Base-by-base conservation (phyloP, 768 basidiomycete genomes). In the Leccinum truebloodii region DNA sequence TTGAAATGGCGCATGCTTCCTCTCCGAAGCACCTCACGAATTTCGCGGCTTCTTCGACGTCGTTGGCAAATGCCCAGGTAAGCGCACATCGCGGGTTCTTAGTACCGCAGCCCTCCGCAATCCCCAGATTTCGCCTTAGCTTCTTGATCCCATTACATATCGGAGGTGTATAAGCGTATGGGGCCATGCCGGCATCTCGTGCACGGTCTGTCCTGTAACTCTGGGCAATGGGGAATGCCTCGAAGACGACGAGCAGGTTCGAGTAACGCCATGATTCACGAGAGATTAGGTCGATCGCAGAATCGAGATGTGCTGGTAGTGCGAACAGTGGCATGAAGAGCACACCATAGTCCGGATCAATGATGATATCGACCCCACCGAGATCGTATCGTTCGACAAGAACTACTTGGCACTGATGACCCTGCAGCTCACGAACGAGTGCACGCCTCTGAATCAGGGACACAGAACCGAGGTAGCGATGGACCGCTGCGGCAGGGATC, bases 381-480 rank as follows among this genome's bases (percentile, higher is more conserved):
- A 92, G 79, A 54, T 74, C 71, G 13, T 83, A 81, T 35, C 91
- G 83, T 68, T 93, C 92, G 3, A 86, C 79, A 13, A 92, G 79
- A 30, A 83, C 79, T 24, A 91, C 75, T 12, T 73, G 72, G 62
- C 80, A 84, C 13, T 74, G 66, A 14, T 65, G 68, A 12, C 79
- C 77, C 18, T 76, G 74, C 26, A 93, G 78, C 12, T 77, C 72
- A 4, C 79, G 80, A 44, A 87, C 79, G 3, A 93, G 75, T 20
- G 77, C 79, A 54, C 83, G 86, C 63, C 86, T 87, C 70, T 92
- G 91, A 7, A 92, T 77, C 20, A 91, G 63, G 30, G 84, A 78
- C 61, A 92, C 69, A 30, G 89, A 92, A 16, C 83, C 84, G 73
- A 93, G 77, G 67, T 92, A 93, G 28, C 79, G 81, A 69, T 92